Percentiles rank a stretch among this genome's conserved stretches.
These are phyloP conservation scores for Geranomyces variabilis DNA, from an alignment of 192 early-diverging fungal genomes.

Conservation along the genomic window DNA sequence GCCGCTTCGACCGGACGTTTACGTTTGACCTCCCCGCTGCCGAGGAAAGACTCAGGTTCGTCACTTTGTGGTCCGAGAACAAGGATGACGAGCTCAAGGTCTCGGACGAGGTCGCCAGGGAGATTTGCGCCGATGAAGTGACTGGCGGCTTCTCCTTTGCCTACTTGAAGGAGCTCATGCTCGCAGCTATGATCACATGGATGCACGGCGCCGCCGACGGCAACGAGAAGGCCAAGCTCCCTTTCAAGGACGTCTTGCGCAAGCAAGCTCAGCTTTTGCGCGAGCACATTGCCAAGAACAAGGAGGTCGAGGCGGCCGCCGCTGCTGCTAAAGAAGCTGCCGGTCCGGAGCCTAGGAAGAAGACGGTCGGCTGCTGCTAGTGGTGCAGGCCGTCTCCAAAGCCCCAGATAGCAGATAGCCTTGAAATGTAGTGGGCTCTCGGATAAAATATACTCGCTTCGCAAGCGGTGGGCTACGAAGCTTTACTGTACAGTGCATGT, in stretches of 20 bases:
- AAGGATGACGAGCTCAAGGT: background rate
- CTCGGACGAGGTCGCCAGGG: background rate
- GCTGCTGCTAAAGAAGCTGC: background rate
- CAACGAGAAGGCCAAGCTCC: too few relatives aligned
- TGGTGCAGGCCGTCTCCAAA: too few relatives aligned
- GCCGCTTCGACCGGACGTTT: background rate
- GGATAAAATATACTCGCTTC: too few relatives aligned
- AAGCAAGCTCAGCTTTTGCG: background rate
- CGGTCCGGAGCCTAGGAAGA: too few relatives aligned
- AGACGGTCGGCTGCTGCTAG: too few relatives aligned
- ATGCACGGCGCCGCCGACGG: background rate
- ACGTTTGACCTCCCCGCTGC: background rate
- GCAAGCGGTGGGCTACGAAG: too few relatives aligned
- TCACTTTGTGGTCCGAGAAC: background rate
- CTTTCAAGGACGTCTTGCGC: background rate
- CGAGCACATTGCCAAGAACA: background rate
- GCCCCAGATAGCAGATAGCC: too few relatives aligned
- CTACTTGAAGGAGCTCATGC: slow-evolving; percentile 1
- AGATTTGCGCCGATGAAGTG: background rate
- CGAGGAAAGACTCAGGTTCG: background rate
- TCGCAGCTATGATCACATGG: background rate
- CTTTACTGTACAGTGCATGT: too few relatives aligned
- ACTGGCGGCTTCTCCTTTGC: slow-evolving; percentile 1
- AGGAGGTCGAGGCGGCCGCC: background rate
- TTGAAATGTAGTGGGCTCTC: too few relatives aligned